Evolutionary conservation across 2,329 filamentous ascomycete genomes (phyloP), one percentile per base, ranked within the genome.

Genomic region (Fusarium torulosum): DNA sequence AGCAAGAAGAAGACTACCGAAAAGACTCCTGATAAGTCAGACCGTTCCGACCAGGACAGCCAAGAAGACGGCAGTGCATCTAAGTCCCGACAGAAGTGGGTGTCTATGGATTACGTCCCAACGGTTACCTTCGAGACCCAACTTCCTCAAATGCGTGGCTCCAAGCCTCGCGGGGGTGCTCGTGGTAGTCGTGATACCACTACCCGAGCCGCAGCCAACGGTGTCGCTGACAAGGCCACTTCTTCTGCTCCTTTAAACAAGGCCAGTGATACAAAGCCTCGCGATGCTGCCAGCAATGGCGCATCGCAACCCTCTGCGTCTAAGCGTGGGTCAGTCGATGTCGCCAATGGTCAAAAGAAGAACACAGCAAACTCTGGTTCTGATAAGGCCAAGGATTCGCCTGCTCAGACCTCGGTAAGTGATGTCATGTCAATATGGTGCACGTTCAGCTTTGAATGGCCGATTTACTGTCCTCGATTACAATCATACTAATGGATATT

Each of bases 71-170:
- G 77, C 70, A 67, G 70, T 20, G 71, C 80, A 61, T 73, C 74
- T 47, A 86, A 86, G 74, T 74, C 80, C 23, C 72, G 87, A 82
- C 78, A 90, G 85, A 92, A 94, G 74, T 98, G 96, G 95, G 89
- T 92, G 59, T 86, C 89, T 2, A 87, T 97, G 58, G 88, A 90
- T 33, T 95, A 94, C 74, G 93, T 92, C 14, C 95, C 94, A 10
- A 91, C 88, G 15, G 93, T 96, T 47, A 90, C 90, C 59, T 98
- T 97, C 79, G 91, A 93, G 76, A 97, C 96, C 1, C 93, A 91
- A 27, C 78, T 97, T 40, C 88, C 90, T 15, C 80, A 79, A 44
- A 75, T 80, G 70, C 84, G 85, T 64, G 80, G 80, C 53, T 76
- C 82, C 31, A 86, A 85, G 66, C 79, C 83, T 42, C 82, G 86